Evolutionary conservation across 2,329 filamentous ascomycete genomes (phyloP), one percentile per base, ranked within the genome.

Genomic region (Cladophialophora exuberans): DNA sequence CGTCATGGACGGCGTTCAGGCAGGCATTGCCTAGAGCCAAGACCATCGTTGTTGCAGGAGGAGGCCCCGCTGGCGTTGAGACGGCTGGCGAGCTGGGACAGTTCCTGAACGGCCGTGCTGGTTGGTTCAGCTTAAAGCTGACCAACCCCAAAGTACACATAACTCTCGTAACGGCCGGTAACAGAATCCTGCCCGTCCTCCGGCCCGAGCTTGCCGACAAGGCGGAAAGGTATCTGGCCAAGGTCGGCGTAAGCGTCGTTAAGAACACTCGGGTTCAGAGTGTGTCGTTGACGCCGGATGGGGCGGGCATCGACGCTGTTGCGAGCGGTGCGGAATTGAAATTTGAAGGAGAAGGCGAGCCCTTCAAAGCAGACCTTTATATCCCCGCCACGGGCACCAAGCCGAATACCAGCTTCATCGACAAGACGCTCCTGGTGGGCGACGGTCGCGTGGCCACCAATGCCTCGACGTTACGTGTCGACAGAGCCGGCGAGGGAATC

Each of bases 31-130:
- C 72, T 0, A 53, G 47, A 1, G 73, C 75, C 0, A 76, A 73
- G 22, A 70, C 46, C 7, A 77, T 81, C 31, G 63, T 80, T 5
- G 70, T 81, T 31, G 67, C 67, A 2, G 76, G 76, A 25, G 75
- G 73, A n/a, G 75, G 76, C 1, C 72, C 75, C 6, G 65, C 72
- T 1, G 75, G 76, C 3, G 64, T 80, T 13, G 78, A 80, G 57
- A 71, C 70, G 1, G 77, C 79, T 0, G 79, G 79, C 13, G 77
- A 81, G 56, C 66, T 81, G 0, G 81, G 77, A 23, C 76, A 81
- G 58, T 70, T 74, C 60, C 69, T 82, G 13, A 83, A 83, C 54
- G 76, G 79, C 1, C 69, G 68, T 1, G 65, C 73, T 0, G 70
- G 75, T 3, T 71, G 66, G 66, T 71, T 78, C 55, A 64, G 46